These are phyloP conservation scores for Pythium aristosporum DNA, from an alignment of 352 stramenopile genomes.

Conservation along the genomic window DNA sequence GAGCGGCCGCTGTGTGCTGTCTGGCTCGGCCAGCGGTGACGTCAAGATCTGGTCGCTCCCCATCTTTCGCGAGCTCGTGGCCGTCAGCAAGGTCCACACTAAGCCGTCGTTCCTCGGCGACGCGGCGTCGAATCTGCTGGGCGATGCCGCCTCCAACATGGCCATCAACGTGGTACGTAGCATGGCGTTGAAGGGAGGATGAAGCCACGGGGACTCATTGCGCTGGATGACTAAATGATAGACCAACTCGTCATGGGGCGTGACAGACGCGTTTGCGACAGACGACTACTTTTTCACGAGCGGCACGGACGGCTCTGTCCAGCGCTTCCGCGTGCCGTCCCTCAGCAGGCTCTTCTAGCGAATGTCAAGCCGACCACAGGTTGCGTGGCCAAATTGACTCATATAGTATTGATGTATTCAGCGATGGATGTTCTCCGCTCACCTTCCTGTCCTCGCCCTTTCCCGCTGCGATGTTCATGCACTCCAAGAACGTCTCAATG, in stretches of 20 bases:
- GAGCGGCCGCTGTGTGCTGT: constrained; percentile 78
- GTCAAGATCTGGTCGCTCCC: constrained; percentile 89
- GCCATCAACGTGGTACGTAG: constrained; percentile 78
- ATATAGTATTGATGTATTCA: not conserved
- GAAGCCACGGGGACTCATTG: no score
- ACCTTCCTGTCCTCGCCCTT: no score
- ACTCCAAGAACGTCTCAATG: no score
- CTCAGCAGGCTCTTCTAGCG: constrained; percentile 27
- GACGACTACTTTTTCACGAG: constrained; percentile 85
- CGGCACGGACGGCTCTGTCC: constrained; percentile 78
- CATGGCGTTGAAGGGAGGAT: not conserved
- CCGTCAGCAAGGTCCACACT: constrained; percentile 70
- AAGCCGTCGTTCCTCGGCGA: constrained; percentile 82
- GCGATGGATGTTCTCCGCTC: not conserved
- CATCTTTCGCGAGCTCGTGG: constrained; percentile 79
- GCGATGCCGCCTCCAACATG: constrained; percentile 81
- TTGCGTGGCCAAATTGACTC: no score
- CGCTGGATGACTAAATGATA: not conserved
- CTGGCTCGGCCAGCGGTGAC: constrained; percentile 76
- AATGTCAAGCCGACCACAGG: not conserved
- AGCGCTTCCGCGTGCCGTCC: constrained; percentile 66
- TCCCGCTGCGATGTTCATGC: no score
- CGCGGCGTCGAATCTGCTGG: constrained; percentile 71
- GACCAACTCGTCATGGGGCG: constrained; percentile 82
- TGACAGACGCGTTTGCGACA: constrained; percentile 79